These are phyloP conservation scores for Debaryomyces maramus DNA, from an alignment of 805 yeast species.

Conservation along the genomic window DNA sequence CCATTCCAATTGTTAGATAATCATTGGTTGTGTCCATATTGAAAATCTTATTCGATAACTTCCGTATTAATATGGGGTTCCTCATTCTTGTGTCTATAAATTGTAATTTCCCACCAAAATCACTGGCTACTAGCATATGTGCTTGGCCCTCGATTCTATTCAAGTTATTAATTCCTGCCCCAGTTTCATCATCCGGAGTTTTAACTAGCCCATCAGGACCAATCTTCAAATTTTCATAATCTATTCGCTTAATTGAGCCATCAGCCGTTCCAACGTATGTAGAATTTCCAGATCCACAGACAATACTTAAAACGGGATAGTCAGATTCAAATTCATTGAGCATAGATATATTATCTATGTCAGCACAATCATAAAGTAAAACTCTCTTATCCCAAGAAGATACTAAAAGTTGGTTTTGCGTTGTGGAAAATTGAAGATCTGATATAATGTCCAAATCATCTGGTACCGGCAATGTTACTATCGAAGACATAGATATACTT, in stretches of 20 bases:
- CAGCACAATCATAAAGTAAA: conserved; percentile 40
- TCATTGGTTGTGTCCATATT: conserved; percentile 57
- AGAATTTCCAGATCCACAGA: conserved; percentile 23
- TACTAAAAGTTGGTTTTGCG: conserved; percentile 39
- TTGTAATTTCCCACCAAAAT: conserved; percentile 60
- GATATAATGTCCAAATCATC: conserved; percentile 43
- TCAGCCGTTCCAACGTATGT: conserved; percentile 53
- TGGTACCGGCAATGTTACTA: conserved; percentile 22
- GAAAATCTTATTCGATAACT: conserved; percentile 52
- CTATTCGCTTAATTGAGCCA: conserved; percentile 54
- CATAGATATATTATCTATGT: conserved; percentile 11
- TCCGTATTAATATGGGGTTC: conserved; percentile 11
- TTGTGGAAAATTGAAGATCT: conserved; percentile 39
- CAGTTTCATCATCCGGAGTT: conserved; percentile 7
- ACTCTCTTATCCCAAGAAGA: conserved; percentile 61
- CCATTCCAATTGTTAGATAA: conserved; percentile 52
- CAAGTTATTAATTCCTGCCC: conserved; percentile 38
- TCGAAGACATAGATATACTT: conserved; percentile 3
- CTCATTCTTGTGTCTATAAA: conserved; percentile 42
- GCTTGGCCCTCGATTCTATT: conserved; percentile 22
- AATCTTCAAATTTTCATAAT: conserved; percentile 43
- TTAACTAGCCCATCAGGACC: conserved; percentile 8
- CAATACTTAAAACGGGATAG: conserved; percentile 30
- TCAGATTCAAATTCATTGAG: conserved; percentile 11
- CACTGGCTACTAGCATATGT: conserved; percentile 49